phyloP scores from a whole-genome alignment of 192 early-diverging fungal species.

The Haplosporangium gracile region DNA sequence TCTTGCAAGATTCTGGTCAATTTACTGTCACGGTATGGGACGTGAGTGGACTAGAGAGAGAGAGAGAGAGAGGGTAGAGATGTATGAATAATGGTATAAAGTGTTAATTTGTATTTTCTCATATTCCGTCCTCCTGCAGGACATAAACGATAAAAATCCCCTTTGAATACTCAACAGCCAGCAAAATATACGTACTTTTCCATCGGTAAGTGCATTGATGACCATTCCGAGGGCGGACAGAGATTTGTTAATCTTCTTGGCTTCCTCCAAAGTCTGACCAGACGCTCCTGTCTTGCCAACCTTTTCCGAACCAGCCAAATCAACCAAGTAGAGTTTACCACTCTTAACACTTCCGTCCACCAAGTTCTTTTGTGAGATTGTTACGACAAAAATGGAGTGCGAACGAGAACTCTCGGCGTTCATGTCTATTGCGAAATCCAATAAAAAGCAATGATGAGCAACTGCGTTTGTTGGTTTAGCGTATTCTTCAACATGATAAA shows the following conservation, averaged over 20 bases:
- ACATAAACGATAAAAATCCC: background rate
- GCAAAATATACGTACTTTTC: conserved; percentile 73
- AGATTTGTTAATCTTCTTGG: conserved; percentile 99
- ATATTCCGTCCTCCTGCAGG: background rate
- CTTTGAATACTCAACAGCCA: background rate
- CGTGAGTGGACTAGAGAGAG: conserved; percentile 83
- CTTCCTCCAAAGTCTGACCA: conserved; percentile 98
- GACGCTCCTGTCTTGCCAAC: conserved; percentile 97
- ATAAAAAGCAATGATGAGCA: conserved; percentile 3
- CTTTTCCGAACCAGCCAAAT: conserved; percentile 99
- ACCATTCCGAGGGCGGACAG: conserved; percentile 99
- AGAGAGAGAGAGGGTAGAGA: background rate
- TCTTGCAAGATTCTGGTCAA: conserved; percentile 99
- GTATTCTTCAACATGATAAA: background rate
- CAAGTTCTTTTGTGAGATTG: conserved; percentile 96
- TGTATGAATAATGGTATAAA: background rate
- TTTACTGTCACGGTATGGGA: conserved; percentile 99
- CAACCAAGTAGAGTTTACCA: conserved; percentile 95
- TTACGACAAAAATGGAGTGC: conserved; percentile 98
- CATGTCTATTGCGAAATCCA: conserved; percentile 78
- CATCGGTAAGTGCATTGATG: conserved; percentile 98
- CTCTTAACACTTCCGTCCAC: conserved; percentile 89
- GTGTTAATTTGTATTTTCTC: background rate
- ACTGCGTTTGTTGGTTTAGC: background rate
- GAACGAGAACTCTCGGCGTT: conserved; percentile 98